Evolutionary conservation across 805 yeast genomes (phyloP).

Genomic region (Pichia cabralensis): DNA sequence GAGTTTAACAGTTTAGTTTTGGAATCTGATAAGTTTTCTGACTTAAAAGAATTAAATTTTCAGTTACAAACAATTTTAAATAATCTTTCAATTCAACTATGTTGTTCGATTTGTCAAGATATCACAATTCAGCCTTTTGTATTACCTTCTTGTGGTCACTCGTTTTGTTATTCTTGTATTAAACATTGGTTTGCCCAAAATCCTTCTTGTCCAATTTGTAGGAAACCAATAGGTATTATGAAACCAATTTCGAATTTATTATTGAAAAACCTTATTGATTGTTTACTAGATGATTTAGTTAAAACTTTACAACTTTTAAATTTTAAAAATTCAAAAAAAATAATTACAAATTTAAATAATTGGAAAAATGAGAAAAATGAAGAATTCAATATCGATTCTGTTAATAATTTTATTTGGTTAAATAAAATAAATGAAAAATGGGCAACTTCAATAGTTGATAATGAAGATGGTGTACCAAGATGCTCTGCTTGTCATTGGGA

Average conservation of each 20-base stretch:
- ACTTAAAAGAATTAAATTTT: neutral
- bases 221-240: conserved; percentile 32
- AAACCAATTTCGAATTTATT: conserved; percentile 46
- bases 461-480: conserved; percentile 62
- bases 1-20: no score
- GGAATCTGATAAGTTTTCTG: no score
- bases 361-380: conserved; percentile 22
- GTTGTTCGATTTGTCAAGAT: conserved; percentile 64
- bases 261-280: conserved; percentile 36
- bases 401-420: conserved; percentile 29
- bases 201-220: conserved; percentile 61
- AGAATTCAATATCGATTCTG: conserved; percentile 32
- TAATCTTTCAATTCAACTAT: conserved; percentile 16
- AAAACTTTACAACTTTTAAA: neutral
- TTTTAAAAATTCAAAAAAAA: neutral
- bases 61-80: conserved; percentile 1
- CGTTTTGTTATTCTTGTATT: conserved; percentile 63
- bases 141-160: conserved; percentile 59
- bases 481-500: conserved; percentile 80
- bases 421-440: conserved; percentile 38
- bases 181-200: conserved; percentile 49
- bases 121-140: conserved; percentile 53
- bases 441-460: conserved; percentile 45
- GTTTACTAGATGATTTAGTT: conserved; percentile 27
- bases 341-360: conserved; percentile 10